Conservation (phyloP, 495 filamentous ascomycete genomes). For the Coniosporium apollinis region DNA sequence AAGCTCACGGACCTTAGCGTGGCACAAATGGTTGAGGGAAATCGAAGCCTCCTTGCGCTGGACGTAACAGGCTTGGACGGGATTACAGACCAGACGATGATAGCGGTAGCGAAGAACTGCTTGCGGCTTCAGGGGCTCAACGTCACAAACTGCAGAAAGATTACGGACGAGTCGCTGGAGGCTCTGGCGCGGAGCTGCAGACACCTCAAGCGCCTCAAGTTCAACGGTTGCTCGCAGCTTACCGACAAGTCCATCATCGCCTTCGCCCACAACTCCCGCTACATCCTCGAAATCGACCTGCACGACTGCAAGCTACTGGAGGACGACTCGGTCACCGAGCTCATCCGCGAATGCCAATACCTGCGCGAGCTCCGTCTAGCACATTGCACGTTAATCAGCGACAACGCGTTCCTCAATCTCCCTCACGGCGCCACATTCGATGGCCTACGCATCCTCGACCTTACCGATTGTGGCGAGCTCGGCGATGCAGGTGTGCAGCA, state of each 20-base stretch:
- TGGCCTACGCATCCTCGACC: conserved; percentile 78
- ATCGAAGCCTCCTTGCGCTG: conserved; percentile 67
- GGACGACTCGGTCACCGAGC: conserved; percentile 59
- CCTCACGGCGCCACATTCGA: conserved; percentile 54
- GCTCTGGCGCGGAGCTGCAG: conserved; percentile 69
- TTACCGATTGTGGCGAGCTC: conserved; percentile 70
- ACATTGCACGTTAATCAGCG: conserved; percentile 66
- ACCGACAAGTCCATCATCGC: conserved; percentile 64
- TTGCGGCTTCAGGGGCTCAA: conserved; percentile 81
- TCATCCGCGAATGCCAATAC: conserved; percentile 58
- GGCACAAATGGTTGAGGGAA: conserved; percentile 60
- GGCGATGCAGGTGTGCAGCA: conserved; percentile 74
- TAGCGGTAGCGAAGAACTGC: conserved; percentile 66
- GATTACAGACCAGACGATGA: conserved; percentile 70
- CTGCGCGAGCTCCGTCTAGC: conserved; percentile 79
- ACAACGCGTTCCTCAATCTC: conserved; percentile 73
- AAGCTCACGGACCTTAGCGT: conserved; percentile 72
- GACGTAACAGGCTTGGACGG: conserved; percentile 70
- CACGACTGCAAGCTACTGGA: conserved; percentile 69
- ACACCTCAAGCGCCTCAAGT: conserved; percentile 85
- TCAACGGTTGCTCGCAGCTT: conserved; percentile 72
- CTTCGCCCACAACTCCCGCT: conserved; percentile 73
- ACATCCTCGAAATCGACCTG: conserved; percentile 92
- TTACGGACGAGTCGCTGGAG: conserved; percentile 73
- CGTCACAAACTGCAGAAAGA: conserved; percentile 66